Base-by-base conservation (phyloP, 139 green algal genomes). In the Pleodorina starrii region DNA sequence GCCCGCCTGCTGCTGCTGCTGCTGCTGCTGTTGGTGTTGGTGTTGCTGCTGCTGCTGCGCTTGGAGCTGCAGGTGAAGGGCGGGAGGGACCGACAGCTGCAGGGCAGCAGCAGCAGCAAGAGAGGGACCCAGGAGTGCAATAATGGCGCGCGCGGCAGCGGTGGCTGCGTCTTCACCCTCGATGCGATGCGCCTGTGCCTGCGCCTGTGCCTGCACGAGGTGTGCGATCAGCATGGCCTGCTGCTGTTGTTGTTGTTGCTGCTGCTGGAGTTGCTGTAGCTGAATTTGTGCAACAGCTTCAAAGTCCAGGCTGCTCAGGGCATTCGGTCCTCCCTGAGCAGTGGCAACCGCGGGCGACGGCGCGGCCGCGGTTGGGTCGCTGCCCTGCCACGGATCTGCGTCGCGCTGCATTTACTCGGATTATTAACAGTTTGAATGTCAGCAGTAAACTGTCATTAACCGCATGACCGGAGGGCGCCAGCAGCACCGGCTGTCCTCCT, bases 221-320 rank as follows among this genome's bases (percentile, higher is more conserved):
- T 87, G 81, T 2, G 57, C 57, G 0, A 87, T 59, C 25, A 87
- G 81, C 0, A 63, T 27, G 12, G 60, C 60, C 43, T 87, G 81
- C 40, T 87, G 80, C 59, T 86, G 80, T 42, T 86, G 79, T 25
- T 84, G 75, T 46, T 84, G 75, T 5, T 79, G 72, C 44, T 82
- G n/a, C n/a, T n/a, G n/a, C n/a, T n/a, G 74, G 16, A 69, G 46
- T 27, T 85, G 77, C 27, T 86, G 57, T 5, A 86, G 38, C 36
- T 85, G 78, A 5, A 85, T 51, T 11, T 57, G 38, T 6, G 59
- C 23, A 16, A 75, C 36, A 5, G 79, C 54, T 12, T 84, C 76
- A n/a, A 69, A 7, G 14, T 84, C 48, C 3, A 80, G 11, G 40
- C 72, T 42, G 35, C 3, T 46, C 38, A 77, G 69, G 19, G 48